Conservation (phyloP, 148 eudicot genomes). For the Dysphania ambrosioides region DNA sequence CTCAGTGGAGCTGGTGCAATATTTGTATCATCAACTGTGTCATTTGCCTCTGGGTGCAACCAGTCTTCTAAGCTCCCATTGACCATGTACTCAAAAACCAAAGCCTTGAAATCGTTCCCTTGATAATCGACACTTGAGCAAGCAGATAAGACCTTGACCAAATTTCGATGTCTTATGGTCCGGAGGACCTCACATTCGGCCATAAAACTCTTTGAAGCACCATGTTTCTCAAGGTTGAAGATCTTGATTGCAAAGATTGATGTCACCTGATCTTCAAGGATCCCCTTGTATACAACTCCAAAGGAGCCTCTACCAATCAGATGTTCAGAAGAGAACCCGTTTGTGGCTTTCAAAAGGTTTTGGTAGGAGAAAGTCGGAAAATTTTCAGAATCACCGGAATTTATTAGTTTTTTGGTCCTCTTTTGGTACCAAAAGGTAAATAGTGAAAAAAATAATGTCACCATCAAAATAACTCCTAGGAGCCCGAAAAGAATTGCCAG, state of each 20-base stretch:
- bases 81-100: constrained; percentile 26
- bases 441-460: not conserved
- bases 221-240: constrained; percentile 15
- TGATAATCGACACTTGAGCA: constrained; percentile 25
- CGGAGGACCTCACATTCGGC: constrained; percentile 21
- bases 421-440: not conserved
- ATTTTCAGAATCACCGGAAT: not conserved
- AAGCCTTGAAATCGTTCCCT: constrained; percentile 24
- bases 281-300: constrained; percentile 39
- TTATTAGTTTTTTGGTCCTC: not conserved
- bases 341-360: constrained; percentile 29
- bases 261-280: not conserved
- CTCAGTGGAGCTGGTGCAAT: not conserved
- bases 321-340: constrained; percentile 24
- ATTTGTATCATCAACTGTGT: not conserved
- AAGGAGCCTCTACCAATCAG: constrained; percentile 28
- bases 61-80: constrained; percentile 25
- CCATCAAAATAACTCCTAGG: constrained; percentile 6
- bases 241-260: constrained; percentile 17
- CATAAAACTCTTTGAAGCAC: constrained; percentile 25
- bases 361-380: constrained; percentile 26
- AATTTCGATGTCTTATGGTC: constrained; percentile 22
- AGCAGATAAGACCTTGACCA: constrained; percentile 25
- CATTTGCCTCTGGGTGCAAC: constrained; percentile 7
- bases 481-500: constrained; percentile 7